Percentiles rank a stretch among this genome's conserved stretches.
Evolutionary conservation across 164 flowering plant genomes (phyloP).

Genomic region (Nelumbo lutea): DNA sequence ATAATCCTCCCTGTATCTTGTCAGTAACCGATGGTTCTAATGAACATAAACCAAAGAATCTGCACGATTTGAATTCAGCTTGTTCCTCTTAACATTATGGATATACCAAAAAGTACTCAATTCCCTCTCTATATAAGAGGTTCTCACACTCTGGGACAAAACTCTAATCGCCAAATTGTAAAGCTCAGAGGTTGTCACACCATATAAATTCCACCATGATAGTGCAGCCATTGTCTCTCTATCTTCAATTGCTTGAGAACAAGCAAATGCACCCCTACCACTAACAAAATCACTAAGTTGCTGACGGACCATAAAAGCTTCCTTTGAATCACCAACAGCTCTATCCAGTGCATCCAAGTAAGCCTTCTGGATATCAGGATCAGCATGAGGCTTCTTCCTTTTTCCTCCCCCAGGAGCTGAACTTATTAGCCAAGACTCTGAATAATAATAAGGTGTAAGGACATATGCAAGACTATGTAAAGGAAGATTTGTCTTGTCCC

Average conservation of each 20-base stretch:
- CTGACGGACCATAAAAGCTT: not conserved
- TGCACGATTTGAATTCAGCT: not conserved
- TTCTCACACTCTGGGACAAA: slow-evolving; percentile 9
- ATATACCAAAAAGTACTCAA: slow-evolving; percentile 12
- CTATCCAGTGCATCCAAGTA: slow-evolving; percentile 6
- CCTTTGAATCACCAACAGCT: not conserved
- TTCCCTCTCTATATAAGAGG: slow-evolving; percentile 11
- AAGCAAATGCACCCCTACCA: slow-evolving; percentile 5
- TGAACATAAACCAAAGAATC: slow-evolving; percentile 9
- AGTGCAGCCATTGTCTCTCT: slow-evolving; percentile 11
- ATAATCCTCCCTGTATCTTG: slow-evolving; percentile 6
- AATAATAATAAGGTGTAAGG: slow-evolving; percentile 16
- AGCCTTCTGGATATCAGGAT: not conserved
- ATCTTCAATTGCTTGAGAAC: slow-evolving; percentile 9
- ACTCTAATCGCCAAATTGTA: slow-evolving; percentile 7
- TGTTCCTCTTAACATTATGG: slow-evolving; percentile 3
- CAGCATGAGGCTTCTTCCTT: slow-evolving; percentile 8
- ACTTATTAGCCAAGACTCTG: slow-evolving; percentile 9
- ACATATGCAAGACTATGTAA: slow-evolving; percentile 23
- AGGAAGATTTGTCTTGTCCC: slow-evolving; percentile 21
- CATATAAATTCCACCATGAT: slow-evolving; percentile 19
- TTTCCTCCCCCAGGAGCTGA: slow-evolving; percentile 4
- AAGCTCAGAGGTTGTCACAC: slow-evolving; percentile 9
- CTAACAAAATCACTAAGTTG: slow-evolving; percentile 13
- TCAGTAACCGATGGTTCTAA: slow-evolving; percentile 6